phyloP scores from a whole-genome alignment of 1,284 basidiomycete species.

The Ganoderma boninense region DNA sequence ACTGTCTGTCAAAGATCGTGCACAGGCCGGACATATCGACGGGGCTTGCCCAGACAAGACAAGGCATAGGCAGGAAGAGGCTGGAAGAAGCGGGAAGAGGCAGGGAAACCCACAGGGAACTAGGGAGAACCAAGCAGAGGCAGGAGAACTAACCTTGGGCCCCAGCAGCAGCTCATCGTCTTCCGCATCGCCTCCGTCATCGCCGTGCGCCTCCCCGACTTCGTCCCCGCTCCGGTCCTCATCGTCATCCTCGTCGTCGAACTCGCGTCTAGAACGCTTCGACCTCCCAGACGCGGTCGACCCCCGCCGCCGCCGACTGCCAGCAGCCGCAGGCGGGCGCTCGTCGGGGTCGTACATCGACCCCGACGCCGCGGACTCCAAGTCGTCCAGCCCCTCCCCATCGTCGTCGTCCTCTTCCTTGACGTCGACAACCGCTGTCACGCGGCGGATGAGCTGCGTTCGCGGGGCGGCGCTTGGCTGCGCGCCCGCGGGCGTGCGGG shows the following conservation, averaged over 20 bases:
- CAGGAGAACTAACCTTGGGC: slow-evolving; percentile 19
- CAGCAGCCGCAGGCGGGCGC: slow-evolving; percentile 10
- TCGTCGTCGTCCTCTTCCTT: slow-evolving; percentile 51
- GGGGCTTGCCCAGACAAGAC: neutral
- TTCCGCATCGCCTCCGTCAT: slow-evolving; percentile 24
- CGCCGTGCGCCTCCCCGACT: slow-evolving; percentile 31
- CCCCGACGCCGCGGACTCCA: slow-evolving; percentile 29
- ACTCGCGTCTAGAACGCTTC: slow-evolving; percentile 15
- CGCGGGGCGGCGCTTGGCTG: slow-evolving; percentile 25
- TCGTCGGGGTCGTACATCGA: slow-evolving; percentile 34
- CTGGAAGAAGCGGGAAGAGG: neutral
- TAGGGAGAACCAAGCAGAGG: no score
- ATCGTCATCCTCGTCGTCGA: slow-evolving; percentile 33
- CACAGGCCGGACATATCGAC: no score
- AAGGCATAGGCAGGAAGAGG: neutral
- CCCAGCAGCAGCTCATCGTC: slow-evolving; percentile 28
- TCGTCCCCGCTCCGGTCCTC: slow-evolving; percentile 29
- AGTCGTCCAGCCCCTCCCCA: slow-evolving; percentile 31
- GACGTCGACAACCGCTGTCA: slow-evolving; percentile 52
- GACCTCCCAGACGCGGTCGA: slow-evolving; percentile 16
- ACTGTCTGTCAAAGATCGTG: no score
- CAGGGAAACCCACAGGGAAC: neutral
- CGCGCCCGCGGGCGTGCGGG: slow-evolving; percentile 16
- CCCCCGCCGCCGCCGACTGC: slow-evolving; percentile 11
- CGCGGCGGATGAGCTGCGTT: slow-evolving; percentile 49